A percentile compares a stretch with the other conserved stretches of the same genome.
phyloP scores from a whole-genome alignment of 345 rosid genomes.

The Pugionium cornutum region DNA sequence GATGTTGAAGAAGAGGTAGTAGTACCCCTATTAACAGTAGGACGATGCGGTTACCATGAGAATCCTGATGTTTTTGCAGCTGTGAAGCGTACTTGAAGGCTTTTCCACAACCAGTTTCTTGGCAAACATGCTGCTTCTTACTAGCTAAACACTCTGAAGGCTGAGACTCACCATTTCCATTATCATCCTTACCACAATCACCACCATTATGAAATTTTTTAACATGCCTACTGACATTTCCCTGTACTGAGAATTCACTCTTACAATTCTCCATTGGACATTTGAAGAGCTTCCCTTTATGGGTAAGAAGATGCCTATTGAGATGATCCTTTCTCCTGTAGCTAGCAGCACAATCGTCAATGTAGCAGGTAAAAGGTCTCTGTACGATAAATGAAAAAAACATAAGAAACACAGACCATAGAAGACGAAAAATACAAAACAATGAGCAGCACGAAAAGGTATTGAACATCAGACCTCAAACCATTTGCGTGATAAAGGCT shows the following conservation, averaged over 20 bases:
- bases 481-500: slow-evolving; percentile 74
- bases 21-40: no score
- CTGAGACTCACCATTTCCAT: slow-evolving; percentile 12
- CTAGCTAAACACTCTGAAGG: slow-evolving; percentile 20
- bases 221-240: slow-evolving; percentile 60
- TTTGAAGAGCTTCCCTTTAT: slow-evolving; percentile 61
- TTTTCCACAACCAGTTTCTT: slow-evolving; percentile 74
- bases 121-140: slow-evolving; percentile 52
- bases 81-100: slow-evolving; percentile 58
- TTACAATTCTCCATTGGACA: slow-evolving; percentile 62
- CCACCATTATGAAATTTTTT: background rate
- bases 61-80: slow-evolving; percentile 59
- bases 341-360: slow-evolving; percentile 65
- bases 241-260: slow-evolving; percentile 46
- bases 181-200: background rate
- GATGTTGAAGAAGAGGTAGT: no score
- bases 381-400: slow-evolving; percentile 13
- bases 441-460: background rate
- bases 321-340: slow-evolving; percentile 89
- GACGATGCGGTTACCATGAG: slow-evolving; percentile 51
- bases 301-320: slow-evolving; percentile 64
- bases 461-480: slow-evolving; percentile 27
- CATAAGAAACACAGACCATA: background rate
- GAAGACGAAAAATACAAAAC: background rate
- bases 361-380: slow-evolving; percentile 66